These are phyloP conservation scores for Dispira parvispora DNA, from an alignment of 192 early-diverging fungal species.

Conservation along the genomic window DNA sequence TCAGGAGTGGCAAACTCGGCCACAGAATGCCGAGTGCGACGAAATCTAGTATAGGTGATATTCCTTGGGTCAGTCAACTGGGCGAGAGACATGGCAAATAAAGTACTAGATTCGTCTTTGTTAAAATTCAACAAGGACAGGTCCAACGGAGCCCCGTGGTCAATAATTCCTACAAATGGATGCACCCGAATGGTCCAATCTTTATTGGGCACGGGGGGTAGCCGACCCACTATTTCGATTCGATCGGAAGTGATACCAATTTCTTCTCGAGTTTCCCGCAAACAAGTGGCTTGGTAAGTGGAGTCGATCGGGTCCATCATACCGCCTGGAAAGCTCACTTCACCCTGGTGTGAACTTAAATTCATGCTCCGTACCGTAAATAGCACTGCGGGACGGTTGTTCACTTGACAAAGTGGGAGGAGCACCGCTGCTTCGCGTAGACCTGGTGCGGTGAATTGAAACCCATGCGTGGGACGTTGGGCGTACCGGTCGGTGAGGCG, in stretches of 20 bases:
- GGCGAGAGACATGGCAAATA: constrained; percentile 48
- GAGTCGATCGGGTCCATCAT: constrained; percentile 43
- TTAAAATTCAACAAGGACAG: constrained; percentile 28
- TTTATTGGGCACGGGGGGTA: constrained; percentile 43
- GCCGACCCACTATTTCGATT: constrained; percentile 41
- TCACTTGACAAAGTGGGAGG: constrained; percentile 42
- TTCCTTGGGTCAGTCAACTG: constrained; percentile 37
- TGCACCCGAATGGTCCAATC: constrained; percentile 35
- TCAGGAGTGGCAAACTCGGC: constrained; percentile 39
- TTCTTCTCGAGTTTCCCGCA: constrained; percentile 74
- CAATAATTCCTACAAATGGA: constrained; percentile 39
- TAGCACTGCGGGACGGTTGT: constrained; percentile 44
- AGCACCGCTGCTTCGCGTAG: constrained; percentile 20
- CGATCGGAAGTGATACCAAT: constrained; percentile 28
- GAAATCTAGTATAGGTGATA: constrained; percentile 27
- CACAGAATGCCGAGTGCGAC: constrained; percentile 28
- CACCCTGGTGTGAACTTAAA: constrained; percentile 57
- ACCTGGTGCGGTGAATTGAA: no score
- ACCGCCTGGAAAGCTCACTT: constrained; percentile 68
- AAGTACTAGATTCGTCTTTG: constrained; percentile 44
- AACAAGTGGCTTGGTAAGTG: constrained; percentile 39
- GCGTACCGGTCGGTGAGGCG: no score
- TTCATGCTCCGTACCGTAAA: constrained; percentile 55
- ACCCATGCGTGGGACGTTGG: no score
- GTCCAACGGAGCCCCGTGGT: constrained; percentile 21